Base-by-base conservation (phyloP, 352 stramenopile genomes). In the Pythium biforme region DNA sequence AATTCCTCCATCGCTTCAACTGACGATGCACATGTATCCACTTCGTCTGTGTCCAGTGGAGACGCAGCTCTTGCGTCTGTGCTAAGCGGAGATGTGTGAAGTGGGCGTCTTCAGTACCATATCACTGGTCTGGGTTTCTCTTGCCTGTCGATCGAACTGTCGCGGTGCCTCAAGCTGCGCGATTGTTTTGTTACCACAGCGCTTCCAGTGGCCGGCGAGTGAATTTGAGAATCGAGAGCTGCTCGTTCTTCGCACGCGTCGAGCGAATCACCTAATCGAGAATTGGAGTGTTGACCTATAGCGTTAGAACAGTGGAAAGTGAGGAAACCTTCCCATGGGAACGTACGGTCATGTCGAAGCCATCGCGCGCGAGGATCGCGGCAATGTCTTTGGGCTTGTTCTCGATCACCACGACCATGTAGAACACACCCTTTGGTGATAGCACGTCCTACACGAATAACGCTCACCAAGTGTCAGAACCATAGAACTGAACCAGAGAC, bases 321-420 rank as follows among this genome's bases (percentile, higher is more conserved):
- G n/a, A n/a, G n/a, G n/a, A n/a, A n/a, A n/a, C n/a, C n/a, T n/a
- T 41, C 5, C 12, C 15, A 9, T 2, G 8, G 6, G 22, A 66
- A 27, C 52, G 37, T 61, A 94, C 86, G 40, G 66, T 83, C 76
- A 85, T 93, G 33, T 74, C 23, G 43, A 95, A 90, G 17, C 86
- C 84, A 39, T 92, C 70, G 10, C 63, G 67, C 0, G 70, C 69
- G 15, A 97, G 72, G 56, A 92, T 77, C n/a, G 69, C 57, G 10
- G 72, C 81, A 37, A 99, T 97, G 66, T 99, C 81, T 46, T 94
- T 86, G 3, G 97, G 97, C 63, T 96, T 90, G 78, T 99, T 99
- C 66, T 99, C 97, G 45, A 96, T 83, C 1, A 99, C 95, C 6
- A 96, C 90, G n/a, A 99, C 91, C 78, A 99, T 89, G 74, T 99